Evolutionary conservation across 495 filamentous ascomycete species (phyloP), one percentile per base, ranked within the genome.

Genomic region (Penicillium riverlandense): DNA sequence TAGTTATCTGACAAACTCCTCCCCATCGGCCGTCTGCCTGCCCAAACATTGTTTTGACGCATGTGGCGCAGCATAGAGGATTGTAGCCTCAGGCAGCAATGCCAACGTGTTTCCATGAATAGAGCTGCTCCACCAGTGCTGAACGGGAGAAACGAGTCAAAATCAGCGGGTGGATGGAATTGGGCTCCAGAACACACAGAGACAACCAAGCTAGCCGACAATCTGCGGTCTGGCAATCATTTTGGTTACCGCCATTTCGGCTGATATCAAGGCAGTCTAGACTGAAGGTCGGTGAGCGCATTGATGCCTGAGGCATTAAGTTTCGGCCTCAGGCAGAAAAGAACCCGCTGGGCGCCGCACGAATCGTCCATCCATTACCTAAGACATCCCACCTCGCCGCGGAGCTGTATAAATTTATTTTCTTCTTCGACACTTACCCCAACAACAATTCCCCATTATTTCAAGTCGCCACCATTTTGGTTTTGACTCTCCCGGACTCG

Each of bases 321-420:
- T 22, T 2, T 3, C 4, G 22, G 22, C 2, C 22, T 22, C 2
- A 22, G 22, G 22, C 22, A 3, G 22, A 2, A 47, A 36, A 31
- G 50, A 57, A 54, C 2, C 47, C 32, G 27, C 53, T 54, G 40
- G 54, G 37, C 38, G 39, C 36, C 44, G 32, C 51, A 30, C 41
- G 57, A 60, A 60, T 34, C 44, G 27, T 55, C 57, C n/a, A 29
- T 41, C 52, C 29, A 22, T 22, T 22, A 22, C 22, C 22, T 22
- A 22, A 22, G 22, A 22, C 22, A 22, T 22, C 22, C 22, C 22
- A 22, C 22, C 22, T 22, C 22, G 22, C 22, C 22, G 22, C 22
- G 22, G 22, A 22, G 22, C 22, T 22, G 22, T 22, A 22, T 22
- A 22, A 22, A 22, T 22, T 22, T 22, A 22, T 22, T 22, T 22